Evolutionary conservation across 108 stramenopile species (phyloP).

Genomic region (Mediolabrus comicus): DNA sequence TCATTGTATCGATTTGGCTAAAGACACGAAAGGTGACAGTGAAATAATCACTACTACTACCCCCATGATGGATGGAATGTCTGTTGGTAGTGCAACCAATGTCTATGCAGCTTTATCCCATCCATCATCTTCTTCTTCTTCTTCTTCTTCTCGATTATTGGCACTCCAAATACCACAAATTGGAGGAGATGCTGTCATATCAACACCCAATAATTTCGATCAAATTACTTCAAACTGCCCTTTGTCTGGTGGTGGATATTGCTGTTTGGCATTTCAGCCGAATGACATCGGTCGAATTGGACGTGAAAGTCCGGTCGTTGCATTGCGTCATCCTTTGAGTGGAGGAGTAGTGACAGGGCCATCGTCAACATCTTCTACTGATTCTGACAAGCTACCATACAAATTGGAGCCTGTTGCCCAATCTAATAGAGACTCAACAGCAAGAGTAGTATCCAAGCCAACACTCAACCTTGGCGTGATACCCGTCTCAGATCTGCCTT

Average conservation of each 20-base stretch:
- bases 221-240: constrained; percentile 29
- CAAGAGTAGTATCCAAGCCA: not conserved
- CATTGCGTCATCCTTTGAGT: constrained; percentile 44
- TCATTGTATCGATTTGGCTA: constrained; percentile 27
- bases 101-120: not conserved
- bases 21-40: not conserved
- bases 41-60: too few relatives aligned
- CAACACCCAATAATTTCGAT: not conserved
- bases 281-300: not conserved
- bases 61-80: not conserved
- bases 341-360: constrained; percentile 10
- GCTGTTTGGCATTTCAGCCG: constrained; percentile 34
- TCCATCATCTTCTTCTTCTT: not conserved
- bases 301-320: constrained; percentile 20
- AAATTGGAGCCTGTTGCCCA: constrained; percentile 5
- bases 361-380: not conserved
- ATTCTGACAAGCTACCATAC: constrained; percentile 14
- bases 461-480: constrained; percentile 25
- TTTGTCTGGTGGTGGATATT: constrained; percentile 40
- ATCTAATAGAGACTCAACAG: not conserved
- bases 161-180: not conserved
- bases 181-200: not conserved
- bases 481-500: constrained; percentile 25
- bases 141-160: not conserved
- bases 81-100: not conserved